phyloP scores from a whole-genome alignment of 2,329 filamentous ascomycete species.

The Microdochium paspali region DNA sequence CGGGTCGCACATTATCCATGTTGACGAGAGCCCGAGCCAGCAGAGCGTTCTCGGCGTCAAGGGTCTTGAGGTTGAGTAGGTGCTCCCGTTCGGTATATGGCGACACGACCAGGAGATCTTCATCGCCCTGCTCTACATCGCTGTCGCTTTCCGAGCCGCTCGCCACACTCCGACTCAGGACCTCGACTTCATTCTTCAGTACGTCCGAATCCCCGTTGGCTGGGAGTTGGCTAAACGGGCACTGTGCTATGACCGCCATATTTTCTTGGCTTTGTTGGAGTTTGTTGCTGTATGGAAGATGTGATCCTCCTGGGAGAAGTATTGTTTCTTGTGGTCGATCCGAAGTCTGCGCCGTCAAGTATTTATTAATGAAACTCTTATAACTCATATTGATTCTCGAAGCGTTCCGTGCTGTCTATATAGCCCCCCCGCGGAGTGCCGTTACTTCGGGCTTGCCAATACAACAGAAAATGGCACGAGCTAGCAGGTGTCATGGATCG shows the following conservation, averaged over 20 bases:
- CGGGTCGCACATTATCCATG: slow-evolving; percentile 50
- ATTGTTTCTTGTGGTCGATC: too few species aligned
- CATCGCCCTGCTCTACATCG: slow-evolving; percentile 2
- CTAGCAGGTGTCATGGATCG: background rate
- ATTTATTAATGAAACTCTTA: too few species aligned
- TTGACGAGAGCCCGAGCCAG: slow-evolving; percentile 62
- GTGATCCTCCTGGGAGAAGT: too few species aligned
- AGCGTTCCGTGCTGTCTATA: background rate
- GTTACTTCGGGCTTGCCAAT: background rate
- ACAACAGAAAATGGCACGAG: background rate
- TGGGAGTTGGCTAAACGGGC: background rate
- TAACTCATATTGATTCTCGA: background rate
- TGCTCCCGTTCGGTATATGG: slow-evolving; percentile 66
- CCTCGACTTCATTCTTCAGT: background rate
- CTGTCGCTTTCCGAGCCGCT: background rate
- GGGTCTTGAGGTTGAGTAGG: slow-evolving; percentile 59
- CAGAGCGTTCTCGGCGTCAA: slow-evolving; percentile 57
- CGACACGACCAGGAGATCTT: slow-evolving; percentile 52
- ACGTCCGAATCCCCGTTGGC: background rate
- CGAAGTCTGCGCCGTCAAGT: too few species aligned
- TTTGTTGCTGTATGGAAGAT: background rate
- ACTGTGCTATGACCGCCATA: background rate
- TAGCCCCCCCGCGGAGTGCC: background rate
- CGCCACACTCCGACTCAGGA: background rate
- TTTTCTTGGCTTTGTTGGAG: background rate